Evolutionary conservation across 495 filamentous ascomycete species (phyloP).

Genomic region (Penicillium angulare): DNA sequence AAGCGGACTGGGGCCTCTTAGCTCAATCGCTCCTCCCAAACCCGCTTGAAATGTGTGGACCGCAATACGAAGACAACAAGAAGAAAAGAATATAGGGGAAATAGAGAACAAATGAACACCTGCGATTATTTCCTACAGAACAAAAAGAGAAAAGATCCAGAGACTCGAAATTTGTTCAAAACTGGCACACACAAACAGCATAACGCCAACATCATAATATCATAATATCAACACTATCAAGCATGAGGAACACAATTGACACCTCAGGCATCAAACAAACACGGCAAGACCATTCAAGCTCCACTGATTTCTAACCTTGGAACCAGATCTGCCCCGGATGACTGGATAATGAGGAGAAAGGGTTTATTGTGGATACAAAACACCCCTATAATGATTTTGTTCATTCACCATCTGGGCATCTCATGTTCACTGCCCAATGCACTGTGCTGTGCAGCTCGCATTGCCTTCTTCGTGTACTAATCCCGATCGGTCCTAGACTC

Average conservation of each 20-base stretch:
- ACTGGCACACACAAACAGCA: neutral
- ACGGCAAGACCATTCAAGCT: neutral
- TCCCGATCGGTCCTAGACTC: constrained; percentile 6
- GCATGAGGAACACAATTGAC: neutral
- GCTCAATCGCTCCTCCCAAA: neutral
- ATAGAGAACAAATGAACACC: neutral
- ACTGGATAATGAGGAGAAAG: neutral
- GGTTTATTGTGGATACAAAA: neutral
- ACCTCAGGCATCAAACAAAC: neutral
- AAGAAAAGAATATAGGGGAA: neutral
- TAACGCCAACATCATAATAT: neutral
- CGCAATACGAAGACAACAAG: neutral
- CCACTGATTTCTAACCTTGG: neutral
- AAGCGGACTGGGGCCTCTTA: constrained; percentile 19
- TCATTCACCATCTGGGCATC: neutral
- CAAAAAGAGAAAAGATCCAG: neutral
- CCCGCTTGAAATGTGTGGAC: neutral
- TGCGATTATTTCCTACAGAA: too few relatives aligned
- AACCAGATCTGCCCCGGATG: neutral
- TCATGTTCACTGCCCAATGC: neutral
- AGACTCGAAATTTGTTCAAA: neutral
- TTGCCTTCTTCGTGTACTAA: neutral
- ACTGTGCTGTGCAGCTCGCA: neutral
- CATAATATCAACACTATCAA: neutral
- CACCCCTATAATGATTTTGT: neutral